phyloP scores from a whole-genome alignment of 176 grass and related monocot genomes.

The Eleusine coracana region DNA sequence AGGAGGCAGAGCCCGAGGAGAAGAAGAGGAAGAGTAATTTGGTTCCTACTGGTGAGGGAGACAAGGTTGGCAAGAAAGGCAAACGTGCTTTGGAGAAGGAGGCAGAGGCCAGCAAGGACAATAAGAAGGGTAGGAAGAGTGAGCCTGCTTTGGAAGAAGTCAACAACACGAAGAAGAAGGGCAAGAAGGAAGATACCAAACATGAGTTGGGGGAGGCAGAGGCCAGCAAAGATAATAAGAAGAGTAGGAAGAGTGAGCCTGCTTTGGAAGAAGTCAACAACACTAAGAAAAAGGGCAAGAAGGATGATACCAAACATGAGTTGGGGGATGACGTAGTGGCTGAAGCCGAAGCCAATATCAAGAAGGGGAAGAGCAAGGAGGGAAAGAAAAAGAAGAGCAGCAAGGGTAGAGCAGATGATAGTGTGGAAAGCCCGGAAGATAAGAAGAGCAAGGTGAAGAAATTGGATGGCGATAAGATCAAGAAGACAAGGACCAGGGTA shows the following conservation, averaged over 20 bases:
- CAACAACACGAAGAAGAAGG: neutral
- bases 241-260: conserved; percentile 26
- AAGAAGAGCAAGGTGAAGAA: conserved; percentile 49
- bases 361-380: conserved; percentile 24
- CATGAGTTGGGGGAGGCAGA: conserved; percentile 6
- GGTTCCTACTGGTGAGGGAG: neutral
- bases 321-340: neutral
- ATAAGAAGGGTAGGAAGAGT: conserved; percentile 38
- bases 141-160: neutral
- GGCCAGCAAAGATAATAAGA: conserved; percentile 18
- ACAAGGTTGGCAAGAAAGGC: conserved; percentile 33
- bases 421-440: conserved; percentile 27
- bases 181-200: conserved; percentile 2
- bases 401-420: conserved; percentile 26
- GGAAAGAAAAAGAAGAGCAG: conserved; percentile 48
- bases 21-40: conserved; percentile 42
- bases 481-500: conserved; percentile 42
- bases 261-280: neutral
- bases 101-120: conserved; percentile 1
- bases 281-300: conserved; percentile 11
- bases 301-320: neutral
- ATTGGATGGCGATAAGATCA: conserved; percentile 30
- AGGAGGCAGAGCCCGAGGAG: conserved; percentile 31
- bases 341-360: conserved; percentile 12
- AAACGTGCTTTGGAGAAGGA: conserved; percentile 34